Percentiles rank a stretch among this genome's conserved stretches.
These are phyloP conservation scores for Tulasnella sp. DNA, from an alignment of 768 basidiomycete genomes.

Conservation along the genomic window DNA sequence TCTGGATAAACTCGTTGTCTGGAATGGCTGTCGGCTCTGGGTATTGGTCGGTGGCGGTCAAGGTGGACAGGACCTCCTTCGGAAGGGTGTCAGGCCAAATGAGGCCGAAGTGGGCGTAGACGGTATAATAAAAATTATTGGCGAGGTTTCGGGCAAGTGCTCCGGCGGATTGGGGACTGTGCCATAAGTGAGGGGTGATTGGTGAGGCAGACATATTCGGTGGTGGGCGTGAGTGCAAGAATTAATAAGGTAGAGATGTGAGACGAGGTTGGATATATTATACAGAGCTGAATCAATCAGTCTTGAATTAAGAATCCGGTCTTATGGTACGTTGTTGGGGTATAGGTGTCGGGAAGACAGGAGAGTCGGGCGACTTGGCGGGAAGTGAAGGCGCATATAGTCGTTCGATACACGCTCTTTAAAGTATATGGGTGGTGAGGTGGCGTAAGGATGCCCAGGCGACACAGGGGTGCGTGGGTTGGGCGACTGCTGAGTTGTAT, in stretches of 20 bases:
- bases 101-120: slow-evolving; percentile 1
- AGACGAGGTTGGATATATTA: neutral
- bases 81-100: neutral
- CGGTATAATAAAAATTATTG: neutral
- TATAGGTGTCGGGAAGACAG: neutral
- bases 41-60: neutral
- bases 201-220: neutral
- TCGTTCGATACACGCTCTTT: neutral
- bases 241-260: neutral
- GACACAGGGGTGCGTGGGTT: neutral
- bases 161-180: neutral
- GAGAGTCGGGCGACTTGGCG: neutral
- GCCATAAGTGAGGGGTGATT: neutral
- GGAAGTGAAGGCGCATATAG: neutral
- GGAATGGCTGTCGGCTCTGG: neutral
- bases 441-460: neutral
- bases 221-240: neutral
- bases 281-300: slow-evolving; percentile 2
- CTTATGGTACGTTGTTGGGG: neutral
- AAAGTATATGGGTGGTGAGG: neutral
- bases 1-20: neutral
- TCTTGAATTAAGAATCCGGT: slow-evolving; percentile 6
- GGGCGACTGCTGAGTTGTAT: neutral
- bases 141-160: neutral
- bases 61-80: neutral